Conservation (phyloP, 2,329 filamentous ascomycete species). For the Paracorniculantispora psalliotae region DNA sequence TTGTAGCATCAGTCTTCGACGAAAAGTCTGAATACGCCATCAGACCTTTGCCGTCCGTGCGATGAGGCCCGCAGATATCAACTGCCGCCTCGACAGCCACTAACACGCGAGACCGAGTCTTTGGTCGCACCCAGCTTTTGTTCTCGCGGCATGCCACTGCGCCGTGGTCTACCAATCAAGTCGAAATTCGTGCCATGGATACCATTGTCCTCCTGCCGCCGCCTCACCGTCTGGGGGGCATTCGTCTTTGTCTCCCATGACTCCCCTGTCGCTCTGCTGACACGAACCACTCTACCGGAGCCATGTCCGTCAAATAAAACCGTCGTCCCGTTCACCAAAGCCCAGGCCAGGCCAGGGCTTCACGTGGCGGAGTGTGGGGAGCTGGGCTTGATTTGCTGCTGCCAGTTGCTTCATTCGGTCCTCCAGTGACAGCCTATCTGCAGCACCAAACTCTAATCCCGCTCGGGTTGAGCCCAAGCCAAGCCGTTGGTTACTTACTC, state of each 20-base stretch:
- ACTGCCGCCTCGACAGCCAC: background rate
- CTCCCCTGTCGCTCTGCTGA: background rate
- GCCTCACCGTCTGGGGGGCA: background rate
- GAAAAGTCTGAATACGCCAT: background rate
- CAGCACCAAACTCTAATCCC: slow-evolving; percentile 1
- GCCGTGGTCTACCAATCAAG: background rate
- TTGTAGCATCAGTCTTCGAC: background rate
- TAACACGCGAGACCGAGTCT: background rate
- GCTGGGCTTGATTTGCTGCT: slow-evolving; percentile 1
- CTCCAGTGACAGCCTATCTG: background rate
- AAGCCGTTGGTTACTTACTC: background rate
- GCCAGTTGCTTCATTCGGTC: background rate
- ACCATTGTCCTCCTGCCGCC: background rate
- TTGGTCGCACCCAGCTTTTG: background rate
- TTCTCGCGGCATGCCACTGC: background rate
- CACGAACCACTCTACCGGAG: background rate
- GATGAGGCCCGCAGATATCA: background rate
- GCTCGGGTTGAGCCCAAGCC: background rate
- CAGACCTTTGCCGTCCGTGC: slow-evolving; percentile 1
- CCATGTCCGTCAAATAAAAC: background rate
- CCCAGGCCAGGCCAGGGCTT: slow-evolving; percentile 4
- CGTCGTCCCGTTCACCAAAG: background rate
- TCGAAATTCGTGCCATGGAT: background rate
- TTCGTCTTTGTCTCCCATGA: background rate
- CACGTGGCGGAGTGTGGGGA: slow-evolving; percentile 11